Percentiles rank a stretch among this genome's conserved stretches.
Evolutionary conservation across 2,329 filamentous ascomycete species (phyloP).

Genomic region (Phaeosphaeria sp.): DNA sequence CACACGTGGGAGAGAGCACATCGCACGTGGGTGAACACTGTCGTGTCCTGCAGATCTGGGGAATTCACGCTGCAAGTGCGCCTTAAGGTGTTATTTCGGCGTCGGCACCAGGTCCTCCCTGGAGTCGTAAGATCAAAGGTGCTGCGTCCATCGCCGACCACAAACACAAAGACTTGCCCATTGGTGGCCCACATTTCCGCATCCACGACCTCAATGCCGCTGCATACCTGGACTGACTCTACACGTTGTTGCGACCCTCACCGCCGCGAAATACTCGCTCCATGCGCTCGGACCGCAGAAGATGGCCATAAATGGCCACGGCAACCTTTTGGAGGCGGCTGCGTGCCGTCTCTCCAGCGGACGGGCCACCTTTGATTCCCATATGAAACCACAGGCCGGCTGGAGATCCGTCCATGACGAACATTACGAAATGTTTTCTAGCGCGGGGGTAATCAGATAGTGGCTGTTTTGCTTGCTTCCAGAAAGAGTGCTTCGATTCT

Average conservation of each 20-base stretch:
- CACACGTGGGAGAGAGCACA: not conserved
- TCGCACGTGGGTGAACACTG: not conserved
- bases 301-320: constrained; percentile 10
- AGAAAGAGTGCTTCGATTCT: not conserved
- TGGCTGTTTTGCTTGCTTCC: constrained; percentile 10
- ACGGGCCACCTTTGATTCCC: constrained; percentile 26
- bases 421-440: constrained; percentile 33
- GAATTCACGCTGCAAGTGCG: not conserved
- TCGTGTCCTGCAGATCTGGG: not conserved
- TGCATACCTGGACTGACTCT: not conserved
- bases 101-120: not conserved
- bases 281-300: not conserved
- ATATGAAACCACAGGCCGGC: constrained; percentile 39
- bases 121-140: not conserved
- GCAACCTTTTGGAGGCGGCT: constrained; percentile 20
- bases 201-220: not conserved
- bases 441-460: constrained; percentile 40
- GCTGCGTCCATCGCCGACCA: not conserved
- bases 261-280: not conserved
- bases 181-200: not conserved
- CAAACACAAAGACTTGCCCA: not conserved
- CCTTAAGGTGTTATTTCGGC: not conserved
- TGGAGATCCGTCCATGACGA: constrained; percentile 14
- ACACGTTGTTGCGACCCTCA: not conserved
- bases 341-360: constrained; percentile 25